A percentile compares a stretch with the other conserved stretches of the same genome.
phyloP scores from a whole-genome alignment of 108 stramenopile species.

The Mediolabrus comicus region DNA sequence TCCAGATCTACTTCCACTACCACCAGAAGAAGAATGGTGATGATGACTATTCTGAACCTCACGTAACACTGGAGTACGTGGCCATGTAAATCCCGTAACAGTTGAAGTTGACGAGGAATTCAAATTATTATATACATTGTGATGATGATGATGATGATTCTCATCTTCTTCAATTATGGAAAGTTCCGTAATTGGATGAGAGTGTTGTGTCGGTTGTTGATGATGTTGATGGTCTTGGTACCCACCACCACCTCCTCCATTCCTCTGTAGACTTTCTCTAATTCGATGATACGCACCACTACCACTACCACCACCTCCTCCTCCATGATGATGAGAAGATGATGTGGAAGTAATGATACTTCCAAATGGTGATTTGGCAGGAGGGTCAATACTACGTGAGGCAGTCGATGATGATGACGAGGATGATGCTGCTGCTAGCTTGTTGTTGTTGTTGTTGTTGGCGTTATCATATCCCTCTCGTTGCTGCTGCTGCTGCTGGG shows the following conservation, averaged over 20 bases:
- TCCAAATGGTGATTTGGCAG: slow-evolving; percentile 29
- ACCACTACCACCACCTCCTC: neutral
- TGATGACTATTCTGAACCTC: neutral
- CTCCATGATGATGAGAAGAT: neutral
- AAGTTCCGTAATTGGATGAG: slow-evolving; percentile 9
- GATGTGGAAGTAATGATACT: neutral
- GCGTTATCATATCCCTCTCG: neutral
- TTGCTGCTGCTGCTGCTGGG: neutral
- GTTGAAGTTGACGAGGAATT: neutral
- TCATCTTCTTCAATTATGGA: slow-evolving; percentile 34
- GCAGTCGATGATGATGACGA: neutral
- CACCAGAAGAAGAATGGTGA: neutral
- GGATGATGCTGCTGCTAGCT: too few relatives aligned
- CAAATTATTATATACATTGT: neutral
- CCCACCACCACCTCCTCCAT: neutral
- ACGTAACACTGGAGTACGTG: slow-evolving; percentile 12
- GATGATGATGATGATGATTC: neutral
- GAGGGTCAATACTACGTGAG: slow-evolving; percentile 27
- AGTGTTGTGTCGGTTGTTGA: neutral
- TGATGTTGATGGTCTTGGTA: neutral
- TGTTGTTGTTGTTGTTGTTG: neutral
- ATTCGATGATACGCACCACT: neutral
- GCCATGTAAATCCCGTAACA: slow-evolving; percentile 10
- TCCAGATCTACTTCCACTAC: neutral
- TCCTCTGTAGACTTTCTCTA: too few relatives aligned